Conservation (phyloP, 2,329 filamentous ascomycete genomes). For the Cadophora sp. region DNA sequence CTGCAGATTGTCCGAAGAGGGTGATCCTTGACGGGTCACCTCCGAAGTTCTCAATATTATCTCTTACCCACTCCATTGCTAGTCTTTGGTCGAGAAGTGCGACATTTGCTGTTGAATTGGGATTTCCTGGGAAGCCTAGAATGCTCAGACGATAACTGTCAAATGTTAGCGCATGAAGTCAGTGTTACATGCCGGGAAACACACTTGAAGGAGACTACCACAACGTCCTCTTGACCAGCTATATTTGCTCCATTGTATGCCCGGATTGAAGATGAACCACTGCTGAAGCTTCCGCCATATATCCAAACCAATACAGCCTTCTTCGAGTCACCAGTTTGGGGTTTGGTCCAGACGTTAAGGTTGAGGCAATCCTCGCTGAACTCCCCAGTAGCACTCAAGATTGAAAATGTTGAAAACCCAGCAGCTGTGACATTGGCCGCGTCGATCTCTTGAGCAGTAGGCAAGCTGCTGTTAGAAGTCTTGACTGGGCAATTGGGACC, state of each 20-base stretch:
- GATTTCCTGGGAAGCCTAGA: conserved; percentile 49
- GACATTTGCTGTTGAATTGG: conserved; percentile 54
- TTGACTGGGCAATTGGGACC: conserved; percentile 34
- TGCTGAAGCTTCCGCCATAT: conserved; percentile 51
- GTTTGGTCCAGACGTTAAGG: conserved; percentile 49
- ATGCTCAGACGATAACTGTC: conserved; percentile 49
- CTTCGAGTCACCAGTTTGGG: conserved; percentile 43
- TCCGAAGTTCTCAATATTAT: conserved; percentile 65
- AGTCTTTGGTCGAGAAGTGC: conserved; percentile 68
- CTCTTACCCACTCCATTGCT: conserved; percentile 64
- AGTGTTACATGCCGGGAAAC: conserved; percentile 24
- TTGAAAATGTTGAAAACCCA: conserved; percentile 26
- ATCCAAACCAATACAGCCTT: conserved; percentile 55
- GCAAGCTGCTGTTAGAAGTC: conserved; percentile 9
- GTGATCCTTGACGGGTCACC: conserved; percentile 63
- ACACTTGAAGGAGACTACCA: conserved; percentile 57
- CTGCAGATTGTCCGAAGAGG: conserved; percentile 61
- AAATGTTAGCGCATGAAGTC: conserved; percentile 23
- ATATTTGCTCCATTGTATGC: conserved; percentile 54
- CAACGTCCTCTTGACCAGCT: conserved; percentile 51
- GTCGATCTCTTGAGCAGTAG: conserved; percentile 11
- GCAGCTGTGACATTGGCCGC: conserved; percentile 38
- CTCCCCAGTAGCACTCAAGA: conserved; percentile 18
- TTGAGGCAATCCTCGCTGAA: conserved; percentile 49
- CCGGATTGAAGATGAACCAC: conserved; percentile 48